Evolutionary conservation across 1,284 basidiomycete species (phyloP), one percentile per base, ranked within the genome.

Genomic region (Rhodotorula sp.): DNA sequence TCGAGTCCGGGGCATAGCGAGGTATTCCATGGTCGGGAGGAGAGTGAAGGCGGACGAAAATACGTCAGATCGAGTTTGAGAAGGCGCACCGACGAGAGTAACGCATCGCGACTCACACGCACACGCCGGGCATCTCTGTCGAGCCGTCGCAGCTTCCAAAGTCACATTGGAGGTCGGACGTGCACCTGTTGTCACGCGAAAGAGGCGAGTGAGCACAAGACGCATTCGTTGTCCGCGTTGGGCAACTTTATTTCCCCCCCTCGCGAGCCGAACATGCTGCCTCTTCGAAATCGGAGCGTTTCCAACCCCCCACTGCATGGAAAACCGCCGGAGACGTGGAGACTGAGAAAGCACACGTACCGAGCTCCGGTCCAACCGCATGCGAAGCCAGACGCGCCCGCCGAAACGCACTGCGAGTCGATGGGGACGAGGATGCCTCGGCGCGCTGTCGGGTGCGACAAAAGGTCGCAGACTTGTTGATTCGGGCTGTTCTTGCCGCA

Each of bases 281-380:
- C n/a, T n/a, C n/a, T n/a, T n/a, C n/a, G n/a, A n/a, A n/a, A n/a
- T n/a, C n/a, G n/a, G n/a, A 28, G 26, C 54, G 2, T 55, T 26
- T 12, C 18, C 19, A 21, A 49, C 19, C 23, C 12, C 50, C 50
- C 8, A n/a, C 4, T 14, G 50, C 3, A 23, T 52, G 23, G 6
- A 3, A 12, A 23, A 14, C 26, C 26, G 23, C 4, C 54, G 54
- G 26, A n/a, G 26, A 14, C 31, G 14, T 18, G 26, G 15, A 28
- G 54, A 28, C 5, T 16, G 12, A 12, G 54, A 14, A 28, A 15
- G 26, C 34, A 12, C 18, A 52, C 70, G 57, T 26, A 72, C 71
- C 28, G n/a, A 0, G 67, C 71, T 16, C 71, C 71, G 18, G 47
- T 26, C 64, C 65, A 72, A 2, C 71, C 71, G 45, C 71, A 72